phyloP scores from a whole-genome alignment of 768 basidiomycete species.

The Termitomyces sp. region DNA sequence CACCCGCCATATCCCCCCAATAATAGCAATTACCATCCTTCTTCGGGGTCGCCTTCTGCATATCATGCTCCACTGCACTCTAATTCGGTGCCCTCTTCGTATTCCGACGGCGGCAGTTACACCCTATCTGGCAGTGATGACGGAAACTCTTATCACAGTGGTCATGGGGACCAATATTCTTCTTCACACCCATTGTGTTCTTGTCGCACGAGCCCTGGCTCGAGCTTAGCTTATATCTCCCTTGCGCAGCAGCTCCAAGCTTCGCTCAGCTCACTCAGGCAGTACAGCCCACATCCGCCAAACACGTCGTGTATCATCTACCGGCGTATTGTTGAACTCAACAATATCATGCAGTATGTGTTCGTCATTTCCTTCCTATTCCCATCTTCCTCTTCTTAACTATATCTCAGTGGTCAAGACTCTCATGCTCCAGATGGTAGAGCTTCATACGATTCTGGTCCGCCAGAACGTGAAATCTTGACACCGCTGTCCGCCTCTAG shows the following conservation, averaged over 20 bases:
- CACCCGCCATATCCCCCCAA: constrained; percentile 23
- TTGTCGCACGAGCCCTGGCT: constrained; percentile 61
- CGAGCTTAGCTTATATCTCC: constrained; percentile 54
- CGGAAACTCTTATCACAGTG: constrained; percentile 32
- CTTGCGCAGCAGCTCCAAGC: constrained; percentile 62
- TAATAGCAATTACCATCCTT: constrained; percentile 15
- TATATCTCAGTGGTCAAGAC: constrained; percentile 42
- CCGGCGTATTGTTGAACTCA: constrained; percentile 57
- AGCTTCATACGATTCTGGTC: constrained; percentile 52
- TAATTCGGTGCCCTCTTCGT: constrained; percentile 28
- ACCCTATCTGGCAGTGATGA: constrained; percentile 36
- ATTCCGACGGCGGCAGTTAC: constrained; percentile 36
- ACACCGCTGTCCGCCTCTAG: constrained; percentile 50
- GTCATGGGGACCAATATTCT: constrained; percentile 29
- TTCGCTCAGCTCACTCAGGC: constrained; percentile 52
- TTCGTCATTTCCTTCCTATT: constrained; percentile 9
- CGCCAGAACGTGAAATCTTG: constrained; percentile 62
- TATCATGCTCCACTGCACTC: constrained; percentile 21
- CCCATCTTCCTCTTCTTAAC: background rate
- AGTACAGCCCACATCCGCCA: constrained; percentile 55
- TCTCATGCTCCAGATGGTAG: constrained; percentile 43
- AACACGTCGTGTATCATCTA: constrained; percentile 52
- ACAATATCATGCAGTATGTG: constrained; percentile 64
- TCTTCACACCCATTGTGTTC: constrained; percentile 45
- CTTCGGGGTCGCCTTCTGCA: constrained; percentile 22